Conservation (phyloP, 768 basidiomycete genomes). For the Pleurotus tuoliensis region DNA sequence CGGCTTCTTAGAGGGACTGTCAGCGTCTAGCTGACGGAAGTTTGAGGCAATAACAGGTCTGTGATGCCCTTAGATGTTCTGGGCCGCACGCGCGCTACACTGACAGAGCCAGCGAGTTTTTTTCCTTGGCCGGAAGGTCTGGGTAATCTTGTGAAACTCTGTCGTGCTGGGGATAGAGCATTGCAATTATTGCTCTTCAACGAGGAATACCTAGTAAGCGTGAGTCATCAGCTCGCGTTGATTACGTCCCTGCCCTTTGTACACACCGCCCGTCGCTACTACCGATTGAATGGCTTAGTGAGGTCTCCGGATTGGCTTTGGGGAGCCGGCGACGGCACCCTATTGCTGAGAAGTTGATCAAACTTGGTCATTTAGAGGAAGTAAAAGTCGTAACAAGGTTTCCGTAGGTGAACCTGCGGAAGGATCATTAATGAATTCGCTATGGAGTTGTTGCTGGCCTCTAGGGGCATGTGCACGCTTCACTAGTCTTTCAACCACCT, state of each 20-base stretch:
- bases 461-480: constrained; percentile 32
- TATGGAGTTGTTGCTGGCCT: constrained; percentile 29
- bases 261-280: constrained; percentile 89
- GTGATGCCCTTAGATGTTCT: constrained; percentile 90
- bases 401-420: constrained; percentile 81
- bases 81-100: constrained; percentile 86
- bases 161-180: constrained; percentile 86
- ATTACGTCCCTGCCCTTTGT: constrained; percentile 89
- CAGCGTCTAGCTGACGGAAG: constrained; percentile 77
- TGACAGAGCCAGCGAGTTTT: constrained; percentile 85
- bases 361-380: constrained; percentile 85
- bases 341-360: constrained; percentile 51
- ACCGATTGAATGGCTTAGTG: constrained; percentile 89
- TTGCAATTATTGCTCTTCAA: constrained; percentile 92
- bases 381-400: constrained; percentile 83
- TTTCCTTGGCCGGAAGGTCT: constrained; percentile 34
- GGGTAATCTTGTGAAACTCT: constrained; percentile 79
- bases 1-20: constrained; percentile 83
- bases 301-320: constrained; percentile 78
- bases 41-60: constrained; percentile 91
- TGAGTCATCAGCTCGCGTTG: constrained; percentile 86
- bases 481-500: constrained; percentile 37
- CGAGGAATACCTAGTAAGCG: constrained; percentile 86
- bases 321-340: constrained; percentile 48
- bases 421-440: constrained; percentile 60